A percentile compares a stretch with the other conserved stretches of the same genome.
phyloP scores from a whole-genome alignment of 495 filamentous ascomycete genomes.

The Pyrenopolyporus hunteri region DNA sequence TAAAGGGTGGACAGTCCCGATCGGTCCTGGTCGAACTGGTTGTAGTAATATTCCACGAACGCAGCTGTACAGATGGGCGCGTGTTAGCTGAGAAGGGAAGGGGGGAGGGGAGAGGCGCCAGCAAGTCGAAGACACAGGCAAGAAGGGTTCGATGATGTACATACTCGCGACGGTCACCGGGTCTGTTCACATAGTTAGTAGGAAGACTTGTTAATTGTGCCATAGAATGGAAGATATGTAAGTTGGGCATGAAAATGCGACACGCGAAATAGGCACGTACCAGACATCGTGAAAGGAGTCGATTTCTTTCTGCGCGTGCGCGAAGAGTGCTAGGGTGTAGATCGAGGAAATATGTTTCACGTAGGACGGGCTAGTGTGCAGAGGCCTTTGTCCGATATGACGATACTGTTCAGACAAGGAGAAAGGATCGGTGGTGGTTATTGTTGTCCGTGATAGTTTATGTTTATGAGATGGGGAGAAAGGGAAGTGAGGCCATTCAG shows the following conservation, averaged over 20 bases:
- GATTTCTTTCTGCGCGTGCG: not conserved
- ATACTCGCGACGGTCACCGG: conserved; percentile 37
- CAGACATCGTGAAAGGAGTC: conserved; percentile 23
- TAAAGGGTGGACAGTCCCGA: conserved; percentile 71
- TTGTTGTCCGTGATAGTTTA: conserved; percentile 12
- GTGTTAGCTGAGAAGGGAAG: conserved; percentile 24
- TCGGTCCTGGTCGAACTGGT: conserved; percentile 76
- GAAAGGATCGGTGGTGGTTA: not conserved
- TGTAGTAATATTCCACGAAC: conserved; percentile 90
- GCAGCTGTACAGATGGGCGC: conserved; percentile 59
- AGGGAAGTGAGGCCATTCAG: conserved; percentile 37
- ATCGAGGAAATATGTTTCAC: not conserved
- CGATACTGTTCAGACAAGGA: not conserved
- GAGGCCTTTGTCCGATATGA: not conserved
- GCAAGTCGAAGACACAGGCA: too few relatives aligned
- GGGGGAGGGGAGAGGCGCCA: conserved; percentile 24
- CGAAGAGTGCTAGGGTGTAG: not conserved
- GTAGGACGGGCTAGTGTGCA: not conserved
- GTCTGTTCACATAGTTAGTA: conserved; percentile 27
- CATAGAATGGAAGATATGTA: too few relatives aligned
- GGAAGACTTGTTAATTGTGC: not conserved
- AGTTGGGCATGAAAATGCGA: conserved; percentile 14
- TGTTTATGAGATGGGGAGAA: conserved; percentile 4
- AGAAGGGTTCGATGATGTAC: conserved; percentile 14
- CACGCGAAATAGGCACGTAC: too few relatives aligned